phyloP scores from a whole-genome alignment of 768 basidiomycete genomes.

The Mycena pura region DNA sequence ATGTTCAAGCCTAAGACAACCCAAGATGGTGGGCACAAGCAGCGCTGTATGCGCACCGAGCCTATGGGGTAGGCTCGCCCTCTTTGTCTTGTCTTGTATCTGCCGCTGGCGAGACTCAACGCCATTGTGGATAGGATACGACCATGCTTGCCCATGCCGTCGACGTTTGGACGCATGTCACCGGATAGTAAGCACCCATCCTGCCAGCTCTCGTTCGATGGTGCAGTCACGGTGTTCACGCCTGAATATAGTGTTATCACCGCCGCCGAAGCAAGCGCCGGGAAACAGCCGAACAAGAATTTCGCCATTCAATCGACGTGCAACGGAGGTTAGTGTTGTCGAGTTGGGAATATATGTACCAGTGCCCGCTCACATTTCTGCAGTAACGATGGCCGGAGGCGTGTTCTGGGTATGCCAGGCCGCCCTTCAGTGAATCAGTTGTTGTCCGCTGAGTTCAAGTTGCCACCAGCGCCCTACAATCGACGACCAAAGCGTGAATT shows the following conservation, averaged over 20 bases:
- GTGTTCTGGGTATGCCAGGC: slow-evolving; percentile 56
- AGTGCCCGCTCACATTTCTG: not conserved
- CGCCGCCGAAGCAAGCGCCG: slow-evolving; percentile 43
- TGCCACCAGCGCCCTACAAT: slow-evolving; percentile 46
- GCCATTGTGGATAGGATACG: slow-evolving; percentile 34
- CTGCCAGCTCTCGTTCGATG: not conserved
- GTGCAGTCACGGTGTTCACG: no score
- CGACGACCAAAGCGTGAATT: slow-evolving; percentile 52
- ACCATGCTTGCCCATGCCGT: slow-evolving; percentile 51
- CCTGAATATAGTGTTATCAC: slow-evolving; percentile 47
- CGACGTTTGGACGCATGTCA: slow-evolving; percentile 55
- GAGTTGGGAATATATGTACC: no score
- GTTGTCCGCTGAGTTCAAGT: not conserved
- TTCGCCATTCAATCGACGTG: slow-evolving; percentile 51
- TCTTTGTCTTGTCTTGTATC: not conserved
- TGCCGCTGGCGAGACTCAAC: not conserved
- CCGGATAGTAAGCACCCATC: slow-evolving; percentile 46
- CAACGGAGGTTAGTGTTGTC: slow-evolving; percentile 44
- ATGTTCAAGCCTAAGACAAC: not conserved
- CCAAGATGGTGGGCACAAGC: slow-evolving; percentile 61
- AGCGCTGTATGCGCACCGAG: slow-evolving; percentile 55
- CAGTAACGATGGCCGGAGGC: slow-evolving; percentile 58
- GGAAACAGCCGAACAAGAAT: slow-evolving; percentile 46
- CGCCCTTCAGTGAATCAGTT: not conserved
- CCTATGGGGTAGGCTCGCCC: slow-evolving; percentile 40